Conservation (phyloP, 2,329 filamentous ascomycete species). For the Xylariaceae sp. region DNA sequence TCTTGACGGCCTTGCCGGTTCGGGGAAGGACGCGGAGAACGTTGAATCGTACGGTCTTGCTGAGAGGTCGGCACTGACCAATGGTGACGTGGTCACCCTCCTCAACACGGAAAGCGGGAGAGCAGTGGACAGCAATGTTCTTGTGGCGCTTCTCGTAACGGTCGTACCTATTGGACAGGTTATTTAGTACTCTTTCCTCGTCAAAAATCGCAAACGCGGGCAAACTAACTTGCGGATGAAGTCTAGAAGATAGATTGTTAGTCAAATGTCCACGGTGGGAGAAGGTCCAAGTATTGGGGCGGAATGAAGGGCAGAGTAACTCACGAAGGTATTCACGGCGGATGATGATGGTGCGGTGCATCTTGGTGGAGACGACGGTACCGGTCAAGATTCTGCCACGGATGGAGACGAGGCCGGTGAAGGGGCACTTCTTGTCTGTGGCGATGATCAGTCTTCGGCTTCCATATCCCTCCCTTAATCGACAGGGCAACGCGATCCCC, state of each 20-base stretch:
- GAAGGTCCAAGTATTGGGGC: neutral
- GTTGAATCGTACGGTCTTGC: slow-evolving; percentile 99
- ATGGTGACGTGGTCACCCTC: slow-evolving; percentile 99
- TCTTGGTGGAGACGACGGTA: slow-evolving; percentile 99
- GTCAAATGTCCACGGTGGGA: neutral
- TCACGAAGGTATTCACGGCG: slow-evolving; percentile 96
- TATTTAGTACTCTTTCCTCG: slow-evolving; percentile 5
- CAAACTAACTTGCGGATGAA: slow-evolving; percentile 78
- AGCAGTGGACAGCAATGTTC: slow-evolving; percentile 99
- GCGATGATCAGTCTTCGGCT: slow-evolving; percentile 7
- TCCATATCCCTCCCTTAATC: neutral
- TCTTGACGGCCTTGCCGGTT: slow-evolving; percentile 96
- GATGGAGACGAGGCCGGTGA: slow-evolving; percentile 98
- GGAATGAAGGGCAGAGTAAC: neutral
- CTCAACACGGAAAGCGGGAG: slow-evolving; percentile 99
- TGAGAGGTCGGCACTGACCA: slow-evolving; percentile 97
- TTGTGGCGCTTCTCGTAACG: slow-evolving; percentile 99
- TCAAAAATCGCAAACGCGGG: neutral
- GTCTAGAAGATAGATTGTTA: slow-evolving; percentile 28
- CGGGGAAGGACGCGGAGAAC: slow-evolving; percentile 96
- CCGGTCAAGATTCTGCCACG: slow-evolving; percentile 99
- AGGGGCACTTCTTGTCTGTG: slow-evolving; percentile 99
- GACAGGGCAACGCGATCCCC: neutral
- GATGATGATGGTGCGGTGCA: slow-evolving; percentile 99
- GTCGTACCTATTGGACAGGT: slow-evolving; percentile 55